Conservation (phyloP, 805 yeast genomes). For the Metschnikowia hibisci region DNA sequence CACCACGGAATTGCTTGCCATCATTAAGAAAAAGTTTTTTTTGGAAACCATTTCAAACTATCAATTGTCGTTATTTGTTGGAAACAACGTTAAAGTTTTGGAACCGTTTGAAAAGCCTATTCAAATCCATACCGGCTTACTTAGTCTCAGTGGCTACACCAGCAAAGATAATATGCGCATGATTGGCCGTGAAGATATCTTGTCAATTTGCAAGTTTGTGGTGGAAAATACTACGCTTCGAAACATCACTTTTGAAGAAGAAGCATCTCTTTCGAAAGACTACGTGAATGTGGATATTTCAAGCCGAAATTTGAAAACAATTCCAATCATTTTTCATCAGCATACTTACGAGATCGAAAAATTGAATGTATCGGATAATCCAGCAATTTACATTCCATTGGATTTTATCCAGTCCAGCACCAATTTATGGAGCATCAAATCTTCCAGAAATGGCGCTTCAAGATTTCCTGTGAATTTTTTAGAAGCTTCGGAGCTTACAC, state of each 20-base stretch:
- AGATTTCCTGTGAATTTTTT: slow-evolving; percentile 71
- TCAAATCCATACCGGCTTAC: slow-evolving; percentile 66
- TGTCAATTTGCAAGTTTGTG: slow-evolving; percentile 76
- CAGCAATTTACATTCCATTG: slow-evolving; percentile 75
- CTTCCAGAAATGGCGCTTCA: slow-evolving; percentile 68
- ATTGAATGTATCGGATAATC: slow-evolving; percentile 81
- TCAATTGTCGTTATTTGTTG: slow-evolving; percentile 70
- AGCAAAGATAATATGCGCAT: slow-evolving; percentile 73
- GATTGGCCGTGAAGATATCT: slow-evolving; percentile 79
- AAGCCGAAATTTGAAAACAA: slow-evolving; percentile 71
- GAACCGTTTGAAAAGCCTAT: slow-evolving; percentile 74
- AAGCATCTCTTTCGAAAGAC: slow-evolving; percentile 58
- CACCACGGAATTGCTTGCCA: slow-evolving; percentile 66
- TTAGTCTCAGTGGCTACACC: slow-evolving; percentile 73
- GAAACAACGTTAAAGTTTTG: slow-evolving; percentile 69
- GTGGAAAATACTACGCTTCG: slow-evolving; percentile 61
- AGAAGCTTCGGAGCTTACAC: slow-evolving; percentile 61
- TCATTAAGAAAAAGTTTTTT: slow-evolving; percentile 74
- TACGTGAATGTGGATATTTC: slow-evolving; percentile 70
- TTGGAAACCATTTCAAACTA: slow-evolving; percentile 66
- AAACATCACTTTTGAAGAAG: slow-evolving; percentile 64
- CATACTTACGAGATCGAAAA: slow-evolving; percentile 77
- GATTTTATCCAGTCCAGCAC: slow-evolving; percentile 84
- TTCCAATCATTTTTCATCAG: slow-evolving; percentile 78
- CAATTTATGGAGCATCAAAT: slow-evolving; percentile 62